Base-by-base conservation (phyloP, 1,139 yeast genomes). In the Arxiozyma slooffiae region DNA sequence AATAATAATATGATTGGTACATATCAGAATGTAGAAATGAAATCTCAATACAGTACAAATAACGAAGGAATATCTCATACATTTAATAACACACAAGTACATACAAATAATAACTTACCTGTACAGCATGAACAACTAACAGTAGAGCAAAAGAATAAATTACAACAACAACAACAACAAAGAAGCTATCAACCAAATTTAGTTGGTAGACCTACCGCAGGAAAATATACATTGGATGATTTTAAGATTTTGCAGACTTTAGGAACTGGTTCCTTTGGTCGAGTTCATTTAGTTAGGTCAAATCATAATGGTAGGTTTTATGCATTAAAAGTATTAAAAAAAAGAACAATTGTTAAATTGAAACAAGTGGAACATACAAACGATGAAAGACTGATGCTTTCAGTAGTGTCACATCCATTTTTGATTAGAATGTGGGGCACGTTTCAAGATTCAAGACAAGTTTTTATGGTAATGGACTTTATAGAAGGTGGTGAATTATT, bases 371-470 rank as follows among this genome's bases (percentile, higher is more conserved):
- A 90, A 66, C 97, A 90, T 68, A 90, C 97, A 26, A 90, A 90
- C 68, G 97, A 90, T 67, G 97, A 90, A 71, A 76, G 97, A 51
- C 77, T 95, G 58, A 90, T 90, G 95, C 76, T 90, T 53, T 87
- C 87, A 60, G 74, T 88, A 46, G 96, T 90, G 17, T 92, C 88
- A 60, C 96, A 90, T 65, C 97, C 97, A 18, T 90, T 90, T 63
- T 77, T 90, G 57, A 87, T 89, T 58, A 75, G 97, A 59, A 86
- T 90, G 92, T 90, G 97, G 97, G 97, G 97, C 43, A 90, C 97
- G 0, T 90, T 85, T 69, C 97, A 90, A 68, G 97, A 90, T 70
- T 77, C 89, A 37, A 79, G 78, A 59, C 85, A 87, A 60, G 75
- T 90, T 54, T 90, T 89, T 63, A 89, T 90, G 97, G 90, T 90